Base-by-base conservation (phyloP, 192 early-diverging fungal species). In the Coemansia sp. region DNA sequence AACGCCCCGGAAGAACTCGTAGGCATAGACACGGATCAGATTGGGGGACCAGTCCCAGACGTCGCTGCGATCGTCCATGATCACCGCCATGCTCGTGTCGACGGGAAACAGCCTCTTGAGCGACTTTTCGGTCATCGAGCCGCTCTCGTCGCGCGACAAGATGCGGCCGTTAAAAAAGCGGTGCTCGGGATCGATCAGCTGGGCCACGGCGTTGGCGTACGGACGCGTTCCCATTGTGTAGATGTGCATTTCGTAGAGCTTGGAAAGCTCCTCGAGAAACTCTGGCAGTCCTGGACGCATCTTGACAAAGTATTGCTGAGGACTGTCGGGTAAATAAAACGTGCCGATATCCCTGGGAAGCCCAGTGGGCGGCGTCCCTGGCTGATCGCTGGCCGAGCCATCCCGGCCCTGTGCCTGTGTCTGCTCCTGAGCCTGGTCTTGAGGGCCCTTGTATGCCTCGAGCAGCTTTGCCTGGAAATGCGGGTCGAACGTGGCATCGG, bases 151-250 rank as follows among this genome's bases (percentile, higher is more conserved):
- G 6, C 95, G 78, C 9, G 93, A 93, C 39, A 99, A 72, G 52
- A 99, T 95, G 19, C 97, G 86, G 27, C 92, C 90, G 39, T 86
- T 83, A 61, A 99, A 99, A 28, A 88, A 83, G 10, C 57, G 78
- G 6, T 84, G 67, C 14, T 89, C 83, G 0, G 95, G 95, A 64
- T 99, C 97, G 47, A 99, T 87, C 2, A 89, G 83, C 24, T 85
- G 81, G 0, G 93, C 92, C 2, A 99, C 91, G 1, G 89, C 87
- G 29, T 89, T 83, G 28, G 97, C 97, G 74, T 99, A 99, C 19
- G 86, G 83, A 11, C 95, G 84, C 1, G 94, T 92, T 28, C 97
- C 97, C 95, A 98, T 96, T 1, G 97, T 99, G 72, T 99, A 99
- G 55, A 99, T 95, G 71, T 99, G 97, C 69, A 98, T 78, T 75